A percentile compares a stretch with the other conserved stretches of the same genome.
These are phyloP conservation scores for Botrytis squamosa DNA, from an alignment of 2,329 filamentous ascomycete species.

Conservation along the genomic window DNA sequence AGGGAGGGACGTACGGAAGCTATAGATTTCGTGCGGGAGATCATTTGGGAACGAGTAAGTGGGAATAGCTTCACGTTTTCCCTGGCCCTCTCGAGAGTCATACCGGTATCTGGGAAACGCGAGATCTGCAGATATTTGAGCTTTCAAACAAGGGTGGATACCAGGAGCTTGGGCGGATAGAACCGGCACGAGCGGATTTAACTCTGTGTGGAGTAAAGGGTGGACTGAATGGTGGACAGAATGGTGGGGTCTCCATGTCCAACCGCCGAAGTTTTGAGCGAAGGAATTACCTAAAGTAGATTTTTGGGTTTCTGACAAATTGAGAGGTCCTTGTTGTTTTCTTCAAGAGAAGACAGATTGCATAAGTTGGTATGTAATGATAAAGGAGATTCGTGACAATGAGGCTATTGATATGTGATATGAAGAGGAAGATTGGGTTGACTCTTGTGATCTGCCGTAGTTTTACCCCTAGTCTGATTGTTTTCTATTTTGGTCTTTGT, in stretches of 20 bases:
- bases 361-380: background rate
- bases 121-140: background rate
- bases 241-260: slow-evolving; percentile 15
- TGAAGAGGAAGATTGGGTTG: background rate
- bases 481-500: slow-evolving; percentile 12
- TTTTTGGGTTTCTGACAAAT: background rate
- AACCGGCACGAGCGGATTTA: slow-evolving; percentile 8
- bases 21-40: background rate
- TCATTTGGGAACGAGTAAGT: too few species aligned
- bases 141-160: background rate
- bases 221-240: background rate
- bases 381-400: background rate
- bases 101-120: background rate
- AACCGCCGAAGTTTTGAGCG: slow-evolving; percentile 17
- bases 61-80: background rate
- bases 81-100: background rate
- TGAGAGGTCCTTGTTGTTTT: background rate
- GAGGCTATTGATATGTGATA: background rate
- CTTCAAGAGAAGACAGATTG: background rate
- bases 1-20: too few species aligned
- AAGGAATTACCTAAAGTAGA: background rate
- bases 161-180: slow-evolving; percentile 3
- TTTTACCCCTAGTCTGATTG: background rate
- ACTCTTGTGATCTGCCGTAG: background rate
- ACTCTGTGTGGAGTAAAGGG: background rate